Percentiles rank a stretch among this genome's conserved stretches.
These are phyloP conservation scores for Malus hybrid DNA, from an alignment of 331 rosid genomes.

Conservation along the genomic window DNA sequence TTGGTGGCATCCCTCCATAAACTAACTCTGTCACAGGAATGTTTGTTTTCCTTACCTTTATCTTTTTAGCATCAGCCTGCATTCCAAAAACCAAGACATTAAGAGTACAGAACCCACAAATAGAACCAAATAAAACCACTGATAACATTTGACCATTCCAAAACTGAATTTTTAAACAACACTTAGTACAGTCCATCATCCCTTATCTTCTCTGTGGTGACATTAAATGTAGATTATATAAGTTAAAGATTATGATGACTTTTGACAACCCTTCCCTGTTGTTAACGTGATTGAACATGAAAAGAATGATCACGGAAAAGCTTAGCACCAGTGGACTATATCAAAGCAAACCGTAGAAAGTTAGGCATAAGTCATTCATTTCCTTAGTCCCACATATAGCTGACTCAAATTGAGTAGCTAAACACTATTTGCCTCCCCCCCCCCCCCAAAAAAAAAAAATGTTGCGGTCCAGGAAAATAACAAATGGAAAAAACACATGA, in stretches of 20 bases:
- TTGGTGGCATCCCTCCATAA: constrained; percentile 60
- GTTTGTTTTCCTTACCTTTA: constrained; percentile 69
- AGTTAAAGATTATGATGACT: neutral
- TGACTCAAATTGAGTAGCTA: neutral
- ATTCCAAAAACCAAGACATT: constrained; percentile 4
- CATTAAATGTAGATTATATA: no score
- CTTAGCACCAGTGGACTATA: neutral
- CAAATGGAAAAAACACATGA: neutral
- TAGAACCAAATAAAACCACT: neutral
- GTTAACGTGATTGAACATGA: neutral
- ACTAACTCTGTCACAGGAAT: constrained; percentile 62
- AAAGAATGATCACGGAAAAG: neutral
- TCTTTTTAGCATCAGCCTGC: constrained; percentile 68
- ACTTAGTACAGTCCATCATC: neutral
- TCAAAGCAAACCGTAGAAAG: neutral
- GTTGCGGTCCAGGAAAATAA: neutral
- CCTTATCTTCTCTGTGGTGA: neutral
- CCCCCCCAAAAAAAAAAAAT: no score
- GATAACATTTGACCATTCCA: neutral
- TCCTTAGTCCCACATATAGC: neutral
- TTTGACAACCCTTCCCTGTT: neutral
- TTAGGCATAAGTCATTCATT: neutral
- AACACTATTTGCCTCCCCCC: neutral
- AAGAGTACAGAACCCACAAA: neutral
- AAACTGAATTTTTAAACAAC: neutral